Base-by-base conservation (phyloP, 1,139 yeast species). In the Suhomyces bokatorum region DNA sequence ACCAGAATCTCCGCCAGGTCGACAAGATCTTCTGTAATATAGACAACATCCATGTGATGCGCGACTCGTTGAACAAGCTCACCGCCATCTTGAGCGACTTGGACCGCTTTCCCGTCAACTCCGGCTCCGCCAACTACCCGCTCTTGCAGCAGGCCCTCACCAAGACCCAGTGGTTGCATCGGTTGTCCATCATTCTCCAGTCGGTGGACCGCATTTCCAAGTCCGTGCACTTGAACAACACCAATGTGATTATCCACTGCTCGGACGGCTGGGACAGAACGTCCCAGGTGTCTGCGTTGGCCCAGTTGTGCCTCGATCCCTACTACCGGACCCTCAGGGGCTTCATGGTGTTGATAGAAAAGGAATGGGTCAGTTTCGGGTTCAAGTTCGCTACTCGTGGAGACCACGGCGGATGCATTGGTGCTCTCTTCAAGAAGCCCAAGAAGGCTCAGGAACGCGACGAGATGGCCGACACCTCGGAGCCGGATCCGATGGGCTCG, bases 241-340 rank as follows among this genome's bases (percentile, higher is more conserved):
- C 95, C 12, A 95, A 91, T 62, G 80, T 93, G 6, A 62, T 93
- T 7, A 78, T 95, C 10, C 99, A 93, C 66, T 93, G 99, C 61
- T 90, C 97, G 0, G 99, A 93, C 67, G 99, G 99, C 0, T 93
- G 99, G 99, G 99, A 93, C 62, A 73, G 99, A 47, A 95, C 99
- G 0, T 81, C 97, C 0, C 98, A 93, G 60, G 80, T 91, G 1
- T 79, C 91, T 9, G 86, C 97, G 4, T 67, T 93, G 48, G 82
- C 91, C 35, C 95, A 93, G 63, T 67, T 95, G 7, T 88, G 96
- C 59, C 72, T 91, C 17, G 99, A 95, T 63, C 98, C 98, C 0
- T 89, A 79, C 60, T 93, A 78, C 63, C 75, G 99, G 52, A 90
- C 99, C 0, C 56, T 87, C 8, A 85, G 87, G 47, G 99, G 99